phyloP scores from a whole-genome alignment of 208 protist genomes.

The Polymyxa betae region DNA sequence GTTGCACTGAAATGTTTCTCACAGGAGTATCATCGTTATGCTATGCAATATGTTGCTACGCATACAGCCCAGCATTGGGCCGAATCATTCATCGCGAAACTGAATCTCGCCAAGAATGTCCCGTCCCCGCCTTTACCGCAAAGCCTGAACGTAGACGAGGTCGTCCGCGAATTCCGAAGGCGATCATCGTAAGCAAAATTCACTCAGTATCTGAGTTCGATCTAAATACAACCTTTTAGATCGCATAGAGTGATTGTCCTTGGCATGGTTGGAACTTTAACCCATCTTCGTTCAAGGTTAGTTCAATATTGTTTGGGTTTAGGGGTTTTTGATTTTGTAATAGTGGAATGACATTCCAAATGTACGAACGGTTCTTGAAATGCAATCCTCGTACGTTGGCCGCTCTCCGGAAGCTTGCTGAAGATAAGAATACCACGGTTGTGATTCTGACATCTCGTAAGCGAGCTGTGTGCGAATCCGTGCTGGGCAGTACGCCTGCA shows the following conservation, averaged over 20 bases:
- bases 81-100: slow-evolving; percentile 10
- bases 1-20: no score
- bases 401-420: no score
- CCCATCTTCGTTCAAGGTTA: no score
- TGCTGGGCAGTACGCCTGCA: background rate
- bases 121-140: background rate
- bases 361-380: no score
- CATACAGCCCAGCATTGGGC: slow-evolving; percentile 56
- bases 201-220: background rate
- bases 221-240: background rate
- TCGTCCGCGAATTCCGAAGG: background rate
- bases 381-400: no score
- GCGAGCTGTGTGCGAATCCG: background rate
- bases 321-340: no score
- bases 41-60: background rate
- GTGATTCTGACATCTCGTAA: background rate
- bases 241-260: background rate
- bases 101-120: background rate
- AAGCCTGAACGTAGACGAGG: background rate
- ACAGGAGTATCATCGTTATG: background rate
- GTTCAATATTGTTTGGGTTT: no score
- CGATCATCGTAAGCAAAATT: slow-evolving; percentile 16
- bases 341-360: no score
- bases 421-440: background rate
- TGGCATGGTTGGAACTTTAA: background rate